Evolutionary conservation across 176 grass and related monocot species (phyloP), one percentile per base, ranked within the genome.

Genomic region (Aegilops umbellulata): DNA sequence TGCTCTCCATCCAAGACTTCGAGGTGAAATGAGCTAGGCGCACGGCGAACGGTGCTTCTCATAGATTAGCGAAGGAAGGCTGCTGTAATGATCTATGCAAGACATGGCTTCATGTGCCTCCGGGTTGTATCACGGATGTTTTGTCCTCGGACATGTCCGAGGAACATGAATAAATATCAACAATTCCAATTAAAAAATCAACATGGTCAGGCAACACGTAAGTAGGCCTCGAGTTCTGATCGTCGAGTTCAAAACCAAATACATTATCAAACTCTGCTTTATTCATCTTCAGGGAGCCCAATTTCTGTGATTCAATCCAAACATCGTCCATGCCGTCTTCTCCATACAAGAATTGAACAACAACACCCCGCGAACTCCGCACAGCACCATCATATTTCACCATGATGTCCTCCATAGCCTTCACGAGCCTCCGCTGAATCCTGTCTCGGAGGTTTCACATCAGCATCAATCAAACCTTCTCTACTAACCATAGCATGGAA

Each of bases 341-440:
- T 72, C 96, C 97, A 77, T 95, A 95, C 38, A 95, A 84, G 74
- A 95, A 98, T 66, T 98, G 94, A 78, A 98, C 92, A 57, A 92
- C 94, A 84, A 91, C 97, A 14, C 90, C 97, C 10, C 92, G 69
- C 19, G 96, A 98, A 68, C 95, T 94, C 80, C 96, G 83, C 38
- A 95, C 94, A 46, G 94, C 92, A 13, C 92, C 94, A 81, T 95
- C 97, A 82, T 95, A 90, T 75, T 98, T 98, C 12, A 98, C 93
- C 93, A 98, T 95, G 12, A 98, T 95, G 84, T 98, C 93, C 80
- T 98, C 96, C 93, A 94, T 98, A 86, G 96, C 93, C 71, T 98
- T 98, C 53, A 95, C 97, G 65, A 94, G 90, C 30, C 96, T 83
- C 13, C 94, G 74, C 60, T 98, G 97, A 65, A 98, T 19, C 90